These are phyloP conservation scores for Pythium dissotocum DNA, from an alignment of 352 stramenopile species.

Conservation along the genomic window DNA sequence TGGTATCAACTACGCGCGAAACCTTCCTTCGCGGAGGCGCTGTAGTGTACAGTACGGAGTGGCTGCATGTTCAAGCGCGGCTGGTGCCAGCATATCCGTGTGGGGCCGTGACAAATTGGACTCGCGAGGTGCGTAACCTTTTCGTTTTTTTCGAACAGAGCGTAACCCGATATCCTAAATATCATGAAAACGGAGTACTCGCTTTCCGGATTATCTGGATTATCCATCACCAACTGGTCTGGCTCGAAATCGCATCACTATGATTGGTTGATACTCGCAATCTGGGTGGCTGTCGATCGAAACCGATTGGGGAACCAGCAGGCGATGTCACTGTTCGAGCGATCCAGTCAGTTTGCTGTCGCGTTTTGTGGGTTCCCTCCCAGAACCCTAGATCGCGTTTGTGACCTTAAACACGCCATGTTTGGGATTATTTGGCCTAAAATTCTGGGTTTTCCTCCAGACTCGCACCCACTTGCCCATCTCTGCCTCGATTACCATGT, in stretches of 20 bases:
- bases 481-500: not conserved
- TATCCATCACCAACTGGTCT: not conserved
- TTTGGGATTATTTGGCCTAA: not conserved
- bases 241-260: not conserved
- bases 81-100: not conserved
- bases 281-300: not conserved
- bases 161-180: not conserved
- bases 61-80: not conserved
- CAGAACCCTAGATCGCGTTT: not conserved
- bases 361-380: not conserved
- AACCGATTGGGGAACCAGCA: not conserved
- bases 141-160: not conserved
- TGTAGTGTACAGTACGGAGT: no score
- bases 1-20: no score
- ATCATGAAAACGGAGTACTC: not conserved
- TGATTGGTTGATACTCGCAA: not conserved
- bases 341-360: constrained; percentile 1
- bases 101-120: not conserved
- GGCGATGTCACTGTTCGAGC: not conserved
- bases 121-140: not conserved
- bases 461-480: not conserved
- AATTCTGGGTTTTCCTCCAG: not conserved
- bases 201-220: not conserved
- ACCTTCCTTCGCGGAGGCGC: no score
- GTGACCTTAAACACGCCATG: not conserved